Conservation (phyloP, 768 basidiomycete species). For the Tricholoma bakamatsutake region DNA sequence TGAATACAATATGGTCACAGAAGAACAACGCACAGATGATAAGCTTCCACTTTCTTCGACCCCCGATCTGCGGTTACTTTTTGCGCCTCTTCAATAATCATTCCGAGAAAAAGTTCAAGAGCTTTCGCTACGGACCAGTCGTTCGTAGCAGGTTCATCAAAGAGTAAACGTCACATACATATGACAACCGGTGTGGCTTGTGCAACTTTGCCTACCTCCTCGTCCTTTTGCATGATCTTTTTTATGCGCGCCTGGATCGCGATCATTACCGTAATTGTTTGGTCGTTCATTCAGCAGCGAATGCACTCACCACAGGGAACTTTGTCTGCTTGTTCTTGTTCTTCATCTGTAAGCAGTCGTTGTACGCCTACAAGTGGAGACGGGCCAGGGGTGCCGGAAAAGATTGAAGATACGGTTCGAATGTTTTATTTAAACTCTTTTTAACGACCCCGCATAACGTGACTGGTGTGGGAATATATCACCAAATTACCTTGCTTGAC, state of each 20-base stretch:
- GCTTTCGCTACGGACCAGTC: conserved; percentile 66
- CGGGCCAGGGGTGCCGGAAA: no score
- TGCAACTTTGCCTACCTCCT: conserved; percentile 97
- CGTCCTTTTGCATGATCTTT: conserved; percentile 99
- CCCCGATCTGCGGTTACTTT: conserved; percentile 76
- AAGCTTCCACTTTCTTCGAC: conserved; percentile 85
- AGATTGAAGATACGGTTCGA: no score
- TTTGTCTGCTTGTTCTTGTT: conserved; percentile 90
- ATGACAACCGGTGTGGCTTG: conserved; percentile 96
- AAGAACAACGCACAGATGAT: conserved; percentile 72
- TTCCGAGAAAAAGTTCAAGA: conserved; percentile 83
- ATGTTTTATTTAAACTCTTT: no score
- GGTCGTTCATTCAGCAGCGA: neutral
- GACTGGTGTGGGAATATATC: no score
- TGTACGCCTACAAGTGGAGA: neutral
- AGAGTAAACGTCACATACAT: conserved; percentile 54
- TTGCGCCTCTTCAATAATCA: conserved; percentile 76
- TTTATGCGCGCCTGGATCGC: conserved; percentile 84
- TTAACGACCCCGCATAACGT: no score
- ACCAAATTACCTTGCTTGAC: no score
- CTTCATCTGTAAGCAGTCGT: conserved; percentile 48
- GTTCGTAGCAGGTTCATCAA: neutral
- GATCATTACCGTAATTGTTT: neutral
- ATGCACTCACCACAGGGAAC: conserved; percentile 73
- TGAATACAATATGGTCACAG: neutral